Evolutionary conservation across 306 rosid genomes (phyloP), one percentile per base, ranked within the genome.

Genomic region (Oemleria cerasiformis): DNA sequence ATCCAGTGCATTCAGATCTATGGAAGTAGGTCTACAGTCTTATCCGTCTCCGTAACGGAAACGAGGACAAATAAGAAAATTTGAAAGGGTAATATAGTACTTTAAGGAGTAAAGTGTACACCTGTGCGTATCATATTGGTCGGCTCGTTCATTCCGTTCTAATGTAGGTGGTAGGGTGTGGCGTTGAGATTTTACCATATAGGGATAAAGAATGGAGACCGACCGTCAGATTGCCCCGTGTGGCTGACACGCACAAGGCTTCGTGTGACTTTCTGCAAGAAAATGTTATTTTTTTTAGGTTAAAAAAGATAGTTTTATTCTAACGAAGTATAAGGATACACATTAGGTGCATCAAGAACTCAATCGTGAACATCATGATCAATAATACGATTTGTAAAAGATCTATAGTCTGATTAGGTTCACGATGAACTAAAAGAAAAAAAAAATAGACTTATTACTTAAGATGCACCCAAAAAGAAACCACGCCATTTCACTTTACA

Each of bases 221-320:
- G 71, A 38, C 79, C 75, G 80, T 77, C 82, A 8, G 72, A 71
- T 75, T 73, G 67, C 43, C 87, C 80, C 85, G 88, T 79, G 81
- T 67, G 76, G 70, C 15, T 8, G 51, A 68, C 80, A 62, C 72
- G 82, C 39, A 47, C 65, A 68, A 73, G 40, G 67, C 75, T 82
- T 68, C 71, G 74, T 80, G 77, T 71, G 76, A 66, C 25, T 41
- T 41, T 56, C 25, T 14, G n/a, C 55, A 49, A 49, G 55, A 8
- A 49, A 49, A 4, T n/a, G n/a, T n/a, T n/a, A n/a, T n/a, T n/a
- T n/a, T n/a, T n/a, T n/a, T n/a, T n/a, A n/a, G n/a, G n/a, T n/a
- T n/a, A n/a, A n/a, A n/a, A n/a, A n/a, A n/a, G n/a, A n/a, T n/a
- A n/a, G n/a, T n/a, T n/a, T n/a, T n/a, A n/a, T n/a, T n/a, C n/a